phyloP scores from a whole-genome alignment of 2,329 filamentous ascomycete genomes.

The Penicillium sp. region DNA sequence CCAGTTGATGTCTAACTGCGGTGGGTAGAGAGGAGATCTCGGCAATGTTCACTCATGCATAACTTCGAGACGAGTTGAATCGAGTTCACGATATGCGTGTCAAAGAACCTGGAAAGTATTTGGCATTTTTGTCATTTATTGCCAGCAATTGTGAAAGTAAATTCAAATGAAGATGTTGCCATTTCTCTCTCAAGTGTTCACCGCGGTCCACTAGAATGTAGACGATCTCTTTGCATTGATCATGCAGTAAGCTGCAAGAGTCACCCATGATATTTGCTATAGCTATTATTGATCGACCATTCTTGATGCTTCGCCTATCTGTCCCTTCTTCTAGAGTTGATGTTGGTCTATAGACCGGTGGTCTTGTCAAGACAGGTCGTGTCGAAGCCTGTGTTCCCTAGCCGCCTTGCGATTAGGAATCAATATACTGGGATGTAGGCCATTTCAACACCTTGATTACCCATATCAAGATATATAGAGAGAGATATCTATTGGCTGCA shows the following conservation, averaged over 20 bases:
- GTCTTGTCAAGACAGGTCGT: not conserved
- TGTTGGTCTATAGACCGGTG: not conserved
- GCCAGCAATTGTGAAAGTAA: conserved; percentile 15
- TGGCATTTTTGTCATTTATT: conserved; percentile 20
- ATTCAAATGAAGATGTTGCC: conserved; percentile 24
- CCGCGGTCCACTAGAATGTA: not conserved
- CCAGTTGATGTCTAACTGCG: conserved; percentile 18
- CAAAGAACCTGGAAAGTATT: conserved; percentile 1
- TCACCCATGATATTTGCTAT: not conserved
- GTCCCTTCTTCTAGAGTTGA: not conserved
- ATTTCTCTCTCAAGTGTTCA: not conserved
- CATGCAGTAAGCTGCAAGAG: not conserved
- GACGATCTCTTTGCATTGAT: not conserved
- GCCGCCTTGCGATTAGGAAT: not conserved
- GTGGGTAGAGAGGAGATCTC: not conserved
- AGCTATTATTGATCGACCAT: not conserved
- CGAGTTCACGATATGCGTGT: conserved; percentile 11
- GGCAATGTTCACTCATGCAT: conserved; percentile 14
- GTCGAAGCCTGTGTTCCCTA: not conserved
- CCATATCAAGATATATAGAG: not conserved
- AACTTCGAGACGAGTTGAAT: conserved; percentile 20
- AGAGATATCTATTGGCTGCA: not conserved
- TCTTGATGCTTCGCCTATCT: not conserved
- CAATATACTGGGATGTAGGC: not conserved
- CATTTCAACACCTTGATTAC: not conserved